A percentile compares a stretch with the other conserved stretches of the same genome.
Evolutionary conservation across 345 rosid species (phyloP).

Genomic region (Turnera subulata): DNA sequence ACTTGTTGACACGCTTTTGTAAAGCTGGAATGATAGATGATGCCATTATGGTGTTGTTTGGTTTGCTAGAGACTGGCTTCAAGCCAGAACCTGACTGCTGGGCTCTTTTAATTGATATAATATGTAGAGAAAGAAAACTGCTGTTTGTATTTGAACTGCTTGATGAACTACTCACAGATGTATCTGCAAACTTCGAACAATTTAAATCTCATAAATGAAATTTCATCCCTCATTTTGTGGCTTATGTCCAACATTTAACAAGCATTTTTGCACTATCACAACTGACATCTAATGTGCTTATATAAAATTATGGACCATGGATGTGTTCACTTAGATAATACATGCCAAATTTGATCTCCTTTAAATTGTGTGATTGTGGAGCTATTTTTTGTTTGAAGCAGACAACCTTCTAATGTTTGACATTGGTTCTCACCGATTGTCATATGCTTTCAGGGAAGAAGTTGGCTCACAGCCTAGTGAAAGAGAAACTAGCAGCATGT

Average conservation of each 20-base stretch:
- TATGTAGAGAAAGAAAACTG: conserved; percentile 72
- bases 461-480: conserved; percentile 77
- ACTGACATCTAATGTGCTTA: too few relatives aligned
- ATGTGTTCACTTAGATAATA: too few relatives aligned
- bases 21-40: conserved; percentile 48
- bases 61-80: conserved; percentile 50
- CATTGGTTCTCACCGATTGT: neutral
- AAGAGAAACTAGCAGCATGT: conserved; percentile 89
- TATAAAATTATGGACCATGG: too few relatives aligned
- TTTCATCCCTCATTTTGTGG: neutral
- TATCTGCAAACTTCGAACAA: neutral
- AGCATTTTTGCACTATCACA: too few relatives aligned
- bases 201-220: neutral
- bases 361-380: neutral
- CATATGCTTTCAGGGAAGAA: conserved; percentile 57
- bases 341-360: neutral
- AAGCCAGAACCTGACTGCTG: conserved; percentile 56
- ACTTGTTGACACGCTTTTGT: conserved; percentile 55
- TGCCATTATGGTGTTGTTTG: conserved; percentile 37
- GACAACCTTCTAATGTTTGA: neutral
- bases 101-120: conserved; percentile 49
- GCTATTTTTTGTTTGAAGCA: neutral
- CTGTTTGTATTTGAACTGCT: conserved; percentile 49
- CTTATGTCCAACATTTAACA: too few relatives aligned
- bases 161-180: conserved; percentile 41